These are phyloP conservation scores for Apiotrichum porosum DNA, from an alignment of 1,284 basidiomycete species.

Conservation along the genomic window DNA sequence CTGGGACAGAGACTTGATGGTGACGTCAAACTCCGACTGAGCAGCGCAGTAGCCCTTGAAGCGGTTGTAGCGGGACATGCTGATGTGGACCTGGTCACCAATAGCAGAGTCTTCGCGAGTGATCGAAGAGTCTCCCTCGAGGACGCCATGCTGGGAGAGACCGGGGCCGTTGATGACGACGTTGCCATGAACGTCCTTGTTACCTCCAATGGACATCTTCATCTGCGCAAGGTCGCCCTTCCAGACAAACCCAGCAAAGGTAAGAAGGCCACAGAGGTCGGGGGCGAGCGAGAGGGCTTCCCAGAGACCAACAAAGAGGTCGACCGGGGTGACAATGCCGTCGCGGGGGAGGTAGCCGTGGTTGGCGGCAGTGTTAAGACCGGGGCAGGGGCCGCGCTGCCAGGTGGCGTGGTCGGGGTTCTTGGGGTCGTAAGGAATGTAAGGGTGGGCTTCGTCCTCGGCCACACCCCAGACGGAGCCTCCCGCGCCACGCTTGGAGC, in stretches of 20 bases:
- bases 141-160: slow-evolving; percentile 6
- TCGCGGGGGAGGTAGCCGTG: slow-evolving; percentile 28
- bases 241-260: neutral
- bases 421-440: too few relatives aligned
- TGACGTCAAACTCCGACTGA: neutral
- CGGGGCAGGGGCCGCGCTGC: slow-evolving; percentile 39
- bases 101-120: slow-evolving; percentile 7
- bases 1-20: slow-evolving; percentile 1
- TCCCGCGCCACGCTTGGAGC: neutral
- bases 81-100: neutral
- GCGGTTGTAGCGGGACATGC: neutral
- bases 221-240: slow-evolving; percentile 7
- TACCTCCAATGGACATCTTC: slow-evolving; percentile 6
- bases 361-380: slow-evolving; percentile 41
- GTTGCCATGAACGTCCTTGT: slow-evolving; percentile 3
- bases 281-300: slow-evolving; percentile 7
- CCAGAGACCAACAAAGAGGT: slow-evolving; percentile 16
- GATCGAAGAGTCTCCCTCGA: slow-evolving; percentile 11
- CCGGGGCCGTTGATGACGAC: neutral
- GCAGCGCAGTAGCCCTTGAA: neutral
- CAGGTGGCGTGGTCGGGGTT: slow-evolving; percentile 19
- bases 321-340: slow-evolving; percentile 30
- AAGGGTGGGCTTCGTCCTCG: slow-evolving; percentile 22
- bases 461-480: slow-evolving; percentile 3
- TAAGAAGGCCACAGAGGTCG: slow-evolving; percentile 6